Percentiles rank a stretch among this genome's conserved stretches.
These are phyloP conservation scores for Scytalidium sp. DNA, from an alignment of 2,329 filamentous ascomycete species.

Conservation along the genomic window DNA sequence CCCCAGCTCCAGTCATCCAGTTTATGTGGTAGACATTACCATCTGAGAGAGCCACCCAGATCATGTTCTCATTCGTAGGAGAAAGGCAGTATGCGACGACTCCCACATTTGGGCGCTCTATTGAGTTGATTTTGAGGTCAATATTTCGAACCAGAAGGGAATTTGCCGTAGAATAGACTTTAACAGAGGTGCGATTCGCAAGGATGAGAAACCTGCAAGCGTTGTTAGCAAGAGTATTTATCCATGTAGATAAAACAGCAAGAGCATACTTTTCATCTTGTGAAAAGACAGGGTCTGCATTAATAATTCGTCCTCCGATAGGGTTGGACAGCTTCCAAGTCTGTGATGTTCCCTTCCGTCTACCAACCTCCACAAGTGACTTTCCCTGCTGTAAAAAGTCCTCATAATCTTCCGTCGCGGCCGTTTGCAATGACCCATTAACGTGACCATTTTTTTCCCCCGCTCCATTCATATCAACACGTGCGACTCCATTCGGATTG, in stretches of 20 bases:
- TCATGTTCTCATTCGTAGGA: constrained; percentile 37
- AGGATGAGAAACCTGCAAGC: constrained; percentile 64
- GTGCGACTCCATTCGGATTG: constrained; percentile 14
- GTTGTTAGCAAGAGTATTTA: constrained; percentile 12
- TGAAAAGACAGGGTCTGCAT: constrained; percentile 62
- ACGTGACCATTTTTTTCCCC: constrained; percentile 10
- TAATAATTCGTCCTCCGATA: constrained; percentile 62
- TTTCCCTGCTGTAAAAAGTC: constrained; percentile 8
- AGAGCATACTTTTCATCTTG: constrained; percentile 56
- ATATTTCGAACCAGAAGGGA: constrained; percentile 79
- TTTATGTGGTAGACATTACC: constrained; percentile 56
- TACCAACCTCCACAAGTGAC: background rate
- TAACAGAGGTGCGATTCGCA: constrained; percentile 70
- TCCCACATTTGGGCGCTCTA: constrained; percentile 15
- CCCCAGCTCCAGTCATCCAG: constrained; percentile 49
- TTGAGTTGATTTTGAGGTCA: constrained; percentile 37
- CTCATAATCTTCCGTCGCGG: constrained; percentile 20
- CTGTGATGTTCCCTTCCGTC: background rate
- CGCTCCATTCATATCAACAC: constrained; percentile 17
- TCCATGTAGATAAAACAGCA: constrained; percentile 10
- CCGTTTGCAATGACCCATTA: constrained; percentile 8
- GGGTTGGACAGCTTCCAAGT: constrained; percentile 60
- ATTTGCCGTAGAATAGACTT: constrained; percentile 77
- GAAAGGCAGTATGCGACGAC: constrained; percentile 40
- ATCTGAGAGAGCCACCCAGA: constrained; percentile 60